Conservation (phyloP, 2,329 filamentous ascomycete species). For the Aspergillus sojae region DNA sequence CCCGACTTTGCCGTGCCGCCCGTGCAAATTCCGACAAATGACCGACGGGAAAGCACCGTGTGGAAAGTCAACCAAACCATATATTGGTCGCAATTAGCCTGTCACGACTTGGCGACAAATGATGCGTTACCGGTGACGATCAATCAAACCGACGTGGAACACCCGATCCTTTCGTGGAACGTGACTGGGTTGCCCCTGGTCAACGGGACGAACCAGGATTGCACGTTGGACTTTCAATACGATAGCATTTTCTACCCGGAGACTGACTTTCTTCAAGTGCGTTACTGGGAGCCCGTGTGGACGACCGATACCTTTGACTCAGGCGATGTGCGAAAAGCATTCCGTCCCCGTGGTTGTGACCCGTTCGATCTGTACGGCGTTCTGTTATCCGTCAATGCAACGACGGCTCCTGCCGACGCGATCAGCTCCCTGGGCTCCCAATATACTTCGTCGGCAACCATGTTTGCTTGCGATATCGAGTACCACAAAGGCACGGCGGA, state of each 20-base stretch:
- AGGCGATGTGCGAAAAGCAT: conserved; percentile 22
- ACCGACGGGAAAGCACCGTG: conserved; percentile 26
- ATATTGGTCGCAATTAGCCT: conserved; percentile 34
- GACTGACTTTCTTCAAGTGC: conserved; percentile 35
- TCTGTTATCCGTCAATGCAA: conserved; percentile 34
- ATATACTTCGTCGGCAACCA: conserved; percentile 29
- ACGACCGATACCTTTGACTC: conserved; percentile 12
- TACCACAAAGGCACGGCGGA: conserved; percentile 33
- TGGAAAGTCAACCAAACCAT: conserved; percentile 37
- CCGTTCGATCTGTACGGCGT: conserved; percentile 38
- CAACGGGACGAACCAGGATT: conserved; percentile 19
- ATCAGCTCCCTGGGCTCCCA: conserved; percentile 12
- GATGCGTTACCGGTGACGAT: conserved; percentile 26
- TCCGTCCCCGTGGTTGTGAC: conserved; percentile 29
- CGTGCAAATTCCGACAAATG: conserved; percentile 31
- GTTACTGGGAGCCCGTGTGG: conserved; percentile 38
- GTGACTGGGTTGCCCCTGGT: conserved; percentile 28
- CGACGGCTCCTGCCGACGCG: conserved; percentile 10
- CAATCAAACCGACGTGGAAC: conserved; percentile 19
- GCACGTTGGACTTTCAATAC: conserved; percentile 34
- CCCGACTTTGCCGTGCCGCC: conserved; percentile 34
- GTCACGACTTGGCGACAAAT: conserved; percentile 24
- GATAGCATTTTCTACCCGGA: conserved; percentile 30
- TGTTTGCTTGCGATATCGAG: conserved; percentile 36
- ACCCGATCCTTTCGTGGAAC: conserved; percentile 30